A percentile compares a stretch with the other conserved stretches of the same genome.
These are phyloP conservation scores for Aschersonia sp. DNA, from an alignment of 2,329 filamentous ascomycete species.

Conservation along the genomic window DNA sequence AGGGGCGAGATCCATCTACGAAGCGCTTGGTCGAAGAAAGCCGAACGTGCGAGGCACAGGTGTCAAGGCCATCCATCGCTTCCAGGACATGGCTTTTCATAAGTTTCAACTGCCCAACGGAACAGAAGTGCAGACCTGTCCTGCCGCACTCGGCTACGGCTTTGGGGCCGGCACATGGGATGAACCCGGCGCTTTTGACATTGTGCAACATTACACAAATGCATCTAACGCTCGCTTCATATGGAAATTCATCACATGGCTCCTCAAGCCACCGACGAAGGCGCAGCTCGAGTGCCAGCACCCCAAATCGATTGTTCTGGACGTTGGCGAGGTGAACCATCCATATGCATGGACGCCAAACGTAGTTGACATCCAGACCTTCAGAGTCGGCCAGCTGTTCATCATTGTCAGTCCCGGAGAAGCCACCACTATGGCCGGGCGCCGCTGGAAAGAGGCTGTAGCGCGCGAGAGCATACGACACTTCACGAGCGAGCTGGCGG, in stretches of 20 bases:
- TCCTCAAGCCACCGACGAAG: constrained; percentile 53
- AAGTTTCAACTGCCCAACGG: constrained; percentile 60
- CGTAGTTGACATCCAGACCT: constrained; percentile 71
- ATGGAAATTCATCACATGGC: constrained; percentile 59
- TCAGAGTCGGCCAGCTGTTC: constrained; percentile 71
- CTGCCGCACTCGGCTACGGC: constrained; percentile 73
- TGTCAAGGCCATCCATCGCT: constrained; percentile 69
- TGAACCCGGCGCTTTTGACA: constrained; percentile 77
- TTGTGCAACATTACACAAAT: constrained; percentile 67
- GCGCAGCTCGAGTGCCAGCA: constrained; percentile 61
- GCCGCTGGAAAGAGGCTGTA: constrained; percentile 68
- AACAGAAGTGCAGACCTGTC: constrained; percentile 57
- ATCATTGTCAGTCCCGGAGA: constrained; percentile 80
- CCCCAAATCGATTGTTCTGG: constrained; percentile 72
- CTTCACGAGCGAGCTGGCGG: constrained; percentile 23
- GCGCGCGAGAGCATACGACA: constrained; percentile 29
- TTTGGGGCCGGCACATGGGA: constrained; percentile 87
- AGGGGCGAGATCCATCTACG: constrained; percentile 35
- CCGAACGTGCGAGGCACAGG: constrained; percentile 45
- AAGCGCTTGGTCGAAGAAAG: constrained; percentile 27
- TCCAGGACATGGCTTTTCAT: constrained; percentile 62
- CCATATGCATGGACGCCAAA: constrained; percentile 84
- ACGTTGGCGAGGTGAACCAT: constrained; percentile 59
- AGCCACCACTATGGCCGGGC: constrained; percentile 80
- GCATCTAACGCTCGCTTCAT: constrained; percentile 56